Base-by-base conservation (phyloP, 345 rosid species). In the Acer negundo region DNA sequence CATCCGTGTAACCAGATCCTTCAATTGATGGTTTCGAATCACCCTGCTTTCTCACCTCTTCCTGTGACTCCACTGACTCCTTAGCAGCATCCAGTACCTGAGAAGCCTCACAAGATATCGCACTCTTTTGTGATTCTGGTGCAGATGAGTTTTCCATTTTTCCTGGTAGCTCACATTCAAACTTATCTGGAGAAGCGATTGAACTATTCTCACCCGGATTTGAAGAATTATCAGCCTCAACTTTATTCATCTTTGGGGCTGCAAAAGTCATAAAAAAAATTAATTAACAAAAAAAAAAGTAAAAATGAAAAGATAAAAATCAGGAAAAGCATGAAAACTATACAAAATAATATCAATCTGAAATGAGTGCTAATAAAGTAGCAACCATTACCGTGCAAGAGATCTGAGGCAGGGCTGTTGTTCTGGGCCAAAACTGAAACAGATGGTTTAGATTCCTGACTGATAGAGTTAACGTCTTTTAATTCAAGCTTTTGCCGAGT, bases 241-340 rank as follows among this genome's bases (percentile, higher is more conserved):
- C 10, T 73, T 75, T 85, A 65, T 72, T 77, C 78, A 66, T 83
- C 70, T 77, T 84, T 11, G 66, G 62, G 20, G 79, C 90, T 87
- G 81, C 79, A 84, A 64, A 72, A 44, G 24, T 58, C 58, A 67
- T 67, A 61, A 22, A 66, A 16, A 16, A 15, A 51, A 49, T 0
- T 2, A n/a, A 22, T 15, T 2, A n/a, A n/a, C 3, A 9, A 46
- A 4, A n/a, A 46, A 19, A 22, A 61, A 4, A 7, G 16, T 35
- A 70, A 42, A 67, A 44, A 40, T 31, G 22, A 65, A 46, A 47
- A 15, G 19, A 28, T 4, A 5, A 72, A 20, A 58, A 58, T 10
- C 53, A 22, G 15, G 53, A 44, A 23, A 28, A 47, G 23, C 62
- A 16, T 19, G 11, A 31, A 38, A 12, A 51, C 42, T 1, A 63